phyloP scores from a whole-genome alignment of 495 filamentous ascomycete genomes.

The Aspergillus nanangensis region DNA sequence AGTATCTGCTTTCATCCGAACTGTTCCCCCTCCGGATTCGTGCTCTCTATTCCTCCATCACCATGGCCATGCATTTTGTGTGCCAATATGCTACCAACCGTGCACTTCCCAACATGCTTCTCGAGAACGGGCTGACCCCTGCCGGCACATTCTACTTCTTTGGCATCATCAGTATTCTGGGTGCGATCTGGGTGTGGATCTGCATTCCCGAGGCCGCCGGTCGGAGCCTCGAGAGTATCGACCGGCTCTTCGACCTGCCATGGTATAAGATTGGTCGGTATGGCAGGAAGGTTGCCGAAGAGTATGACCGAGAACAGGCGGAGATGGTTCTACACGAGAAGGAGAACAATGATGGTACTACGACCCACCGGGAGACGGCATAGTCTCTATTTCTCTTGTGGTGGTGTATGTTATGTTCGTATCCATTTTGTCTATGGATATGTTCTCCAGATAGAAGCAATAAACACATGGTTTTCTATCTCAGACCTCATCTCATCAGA shows the following conservation, averaged over 20 bases:
- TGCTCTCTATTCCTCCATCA: slow-evolving; percentile 20
- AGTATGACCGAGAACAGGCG: no score
- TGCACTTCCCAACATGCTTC: slow-evolving; percentile 39
- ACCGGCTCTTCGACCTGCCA: slow-evolving; percentile 52
- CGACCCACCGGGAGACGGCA: no score
- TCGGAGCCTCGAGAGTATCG: slow-evolving; percentile 35
- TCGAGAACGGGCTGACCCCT: slow-evolving; percentile 22
- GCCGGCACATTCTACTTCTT: slow-evolving; percentile 57
- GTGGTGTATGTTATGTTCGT: no score
- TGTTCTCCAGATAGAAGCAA: no score
- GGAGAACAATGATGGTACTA: no score
- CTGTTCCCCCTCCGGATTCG: slow-evolving; percentile 52
- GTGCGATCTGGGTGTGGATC: slow-evolving; percentile 44
- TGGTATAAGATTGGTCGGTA: slow-evolving; percentile 52
- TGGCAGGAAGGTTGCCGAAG: slow-evolving; percentile 45
- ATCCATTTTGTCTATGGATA: no score
- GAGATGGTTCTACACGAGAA: no score
- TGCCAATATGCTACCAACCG: slow-evolving; percentile 56
- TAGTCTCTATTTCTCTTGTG: no score
- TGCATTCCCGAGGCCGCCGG: slow-evolving; percentile 15
- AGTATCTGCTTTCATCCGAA: slow-evolving; percentile 62
- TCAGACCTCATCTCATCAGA: no score
- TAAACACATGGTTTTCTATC: no score
- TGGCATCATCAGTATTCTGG: slow-evolving; percentile 45
- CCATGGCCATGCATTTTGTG: slow-evolving; percentile 50